Percentiles rank a stretch among this genome's conserved stretches.
Evolutionary conservation across 176 grass and related monocot genomes (phyloP).

Genomic region (Oryza australiensis): DNA sequence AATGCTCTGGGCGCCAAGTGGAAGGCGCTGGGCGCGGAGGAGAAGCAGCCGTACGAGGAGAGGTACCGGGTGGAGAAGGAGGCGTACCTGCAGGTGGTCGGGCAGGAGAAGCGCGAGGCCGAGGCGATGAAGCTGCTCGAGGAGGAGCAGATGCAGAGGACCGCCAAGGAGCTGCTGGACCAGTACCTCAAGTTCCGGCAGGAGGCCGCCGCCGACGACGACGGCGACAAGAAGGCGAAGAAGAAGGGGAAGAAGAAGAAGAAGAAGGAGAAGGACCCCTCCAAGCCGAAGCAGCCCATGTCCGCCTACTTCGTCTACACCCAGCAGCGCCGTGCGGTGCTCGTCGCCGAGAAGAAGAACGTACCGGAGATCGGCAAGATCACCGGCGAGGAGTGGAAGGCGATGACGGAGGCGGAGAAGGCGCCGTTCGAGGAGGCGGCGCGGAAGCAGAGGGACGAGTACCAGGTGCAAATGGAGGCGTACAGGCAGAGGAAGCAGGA

Average conservation of each 20-base stretch:
- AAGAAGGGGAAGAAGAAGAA: slow-evolving; percentile 81
- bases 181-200: slow-evolving; percentile 89
- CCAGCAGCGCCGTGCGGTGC: slow-evolving; percentile 52
- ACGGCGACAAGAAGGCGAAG: slow-evolving; percentile 52
- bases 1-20: slow-evolving; percentile 73
- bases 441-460: slow-evolving; percentile 66
- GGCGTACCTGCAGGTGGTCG: slow-evolving; percentile 80
- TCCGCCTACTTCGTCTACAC: slow-evolving; percentile 79
- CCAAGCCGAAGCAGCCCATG: slow-evolving; percentile 85
- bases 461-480: slow-evolving; percentile 66
- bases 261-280: slow-evolving; percentile 62
- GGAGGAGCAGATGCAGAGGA: slow-evolving; percentile 84
- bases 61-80: slow-evolving; percentile 79
- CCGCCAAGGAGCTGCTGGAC: slow-evolving; percentile 75
- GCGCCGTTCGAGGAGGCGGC: slow-evolving; percentile 64
- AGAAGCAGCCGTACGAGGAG: slow-evolving; percentile 91
- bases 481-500: slow-evolving; percentile 73
- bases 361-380: slow-evolving; percentile 82
- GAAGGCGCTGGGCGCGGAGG: slow-evolving; percentile 64
- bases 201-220: slow-evolving; percentile 35
- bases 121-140: slow-evolving; percentile 93
- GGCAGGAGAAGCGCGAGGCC: slow-evolving; percentile 79
- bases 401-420: slow-evolving; percentile 61
- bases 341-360: slow-evolving; percentile 65
- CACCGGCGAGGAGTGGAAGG: slow-evolving; percentile 84